Evolutionary conservation across 805 yeast genomes (phyloP).

Genomic region (Candida nemodendra): DNA sequence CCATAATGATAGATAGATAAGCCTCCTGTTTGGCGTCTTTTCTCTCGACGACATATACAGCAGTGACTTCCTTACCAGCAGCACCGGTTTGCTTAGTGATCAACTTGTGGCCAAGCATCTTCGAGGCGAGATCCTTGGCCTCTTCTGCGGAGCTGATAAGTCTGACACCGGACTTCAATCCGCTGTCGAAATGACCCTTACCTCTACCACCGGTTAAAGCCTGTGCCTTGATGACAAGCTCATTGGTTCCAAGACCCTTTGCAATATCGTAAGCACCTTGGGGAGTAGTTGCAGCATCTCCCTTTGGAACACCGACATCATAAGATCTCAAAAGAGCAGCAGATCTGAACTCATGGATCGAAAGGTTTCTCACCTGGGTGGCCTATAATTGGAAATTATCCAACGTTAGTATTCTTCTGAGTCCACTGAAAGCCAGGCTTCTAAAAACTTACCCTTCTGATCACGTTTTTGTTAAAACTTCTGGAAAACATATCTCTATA

Average conservation of each 20-base stretch:
- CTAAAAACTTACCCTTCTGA: conserved; percentile 23
- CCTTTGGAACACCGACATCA: conserved; percentile 89
- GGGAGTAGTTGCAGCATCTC: conserved; percentile 87
- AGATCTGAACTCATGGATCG: conserved; percentile 94
- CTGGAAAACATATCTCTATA: conserved; percentile 28
- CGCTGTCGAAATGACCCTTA: conserved; percentile 95
- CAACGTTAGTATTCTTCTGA: conserved; percentile 8
- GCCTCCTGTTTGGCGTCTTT: conserved; percentile 94
- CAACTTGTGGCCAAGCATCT: conserved; percentile 90
- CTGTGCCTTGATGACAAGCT: conserved; percentile 95
- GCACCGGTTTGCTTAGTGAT: conserved; percentile 98
- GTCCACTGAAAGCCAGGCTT: too few relatives aligned
- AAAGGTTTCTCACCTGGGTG: conserved; percentile 59
- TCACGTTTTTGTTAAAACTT: conserved; percentile 19
- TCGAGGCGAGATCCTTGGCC: conserved; percentile 79
- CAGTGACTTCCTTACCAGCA: conserved; percentile 94
- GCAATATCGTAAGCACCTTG: conserved; percentile 87
- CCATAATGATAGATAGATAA: conserved; percentile 90
- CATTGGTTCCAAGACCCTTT: conserved; percentile 68
- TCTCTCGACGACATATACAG: conserved; percentile 94
- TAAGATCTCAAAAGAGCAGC: conserved; percentile 79
- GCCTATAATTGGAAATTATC: conserved; percentile 7
- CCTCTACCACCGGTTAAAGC: conserved; percentile 99
- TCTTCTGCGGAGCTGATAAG: conserved; percentile 81
- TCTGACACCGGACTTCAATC: conserved; percentile 95